Evolutionary conservation across 805 yeast genomes (phyloP), one percentile per base, ranked within the genome.

Genomic region (Sungouiozyma intestinalis): DNA sequence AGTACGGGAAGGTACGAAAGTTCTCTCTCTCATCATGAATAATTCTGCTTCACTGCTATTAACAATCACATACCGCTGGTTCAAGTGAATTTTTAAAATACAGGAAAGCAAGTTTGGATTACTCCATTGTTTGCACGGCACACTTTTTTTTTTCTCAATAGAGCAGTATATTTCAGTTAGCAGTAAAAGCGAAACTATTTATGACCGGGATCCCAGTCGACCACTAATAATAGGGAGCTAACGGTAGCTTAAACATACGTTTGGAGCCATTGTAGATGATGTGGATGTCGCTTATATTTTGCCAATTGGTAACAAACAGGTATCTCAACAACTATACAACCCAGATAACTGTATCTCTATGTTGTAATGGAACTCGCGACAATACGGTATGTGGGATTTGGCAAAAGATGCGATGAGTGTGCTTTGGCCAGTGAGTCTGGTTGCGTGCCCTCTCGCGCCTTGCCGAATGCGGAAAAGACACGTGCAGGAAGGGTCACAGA

Each of bases 261-360:
- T 81, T 81, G 94, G 94, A 79, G 94, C 94, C 94, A 84, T 52
- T 52, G 46, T 48, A 31, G 35, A 41, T 38, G 42, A 31, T 29
- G 39, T 38, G 40, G 46, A 21, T 44, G 13, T 33, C 3, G 8
- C 33, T 20, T 16, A 3, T 14, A 34, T 16, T 9, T n/a, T 16
- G 15, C 15, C 37, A 29, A 29, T 35, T 7, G 18, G 3, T 35
- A 19, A 14, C 14, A 3, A 35, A 18, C n/a, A 18, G 20, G 6
- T 18, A 6, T 1, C 3, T 3, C 18, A 18, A 18, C n/a, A 2
- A 17, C n/a, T n/a, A n/a, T n/a, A n/a, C n/a, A n/a, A n/a, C n/a
- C n/a, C n/a, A n/a, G n/a, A n/a, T n/a, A n/a, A n/a, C n/a, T n/a
- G n/a, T n/a, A n/a, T n/a, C n/a, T n/a, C n/a, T n/a, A n/a, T n/a